Base-by-base conservation (phyloP, 176 grass and related monocot genomes). In the Alopecurus myosuroides region DNA sequence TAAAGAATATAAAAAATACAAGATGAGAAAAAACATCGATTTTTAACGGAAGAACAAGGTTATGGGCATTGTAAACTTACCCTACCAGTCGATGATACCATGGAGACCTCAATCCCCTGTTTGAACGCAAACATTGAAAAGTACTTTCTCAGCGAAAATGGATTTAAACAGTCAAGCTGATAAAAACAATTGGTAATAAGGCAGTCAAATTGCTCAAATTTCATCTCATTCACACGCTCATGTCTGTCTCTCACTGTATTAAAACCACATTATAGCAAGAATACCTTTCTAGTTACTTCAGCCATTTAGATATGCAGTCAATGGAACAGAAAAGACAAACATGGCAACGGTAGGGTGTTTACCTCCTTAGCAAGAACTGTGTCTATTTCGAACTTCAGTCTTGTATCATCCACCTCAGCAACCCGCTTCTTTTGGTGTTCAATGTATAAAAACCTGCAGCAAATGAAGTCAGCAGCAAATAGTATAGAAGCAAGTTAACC, bases 331-430 rank as follows among this genome's bases (percentile, higher is more conserved):
- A 86, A 48, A 48, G 20, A 5, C 23, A 87, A 15, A 18, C 36
- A 64, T 19, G 44, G 29, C 25, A 44, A n/a, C 44, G 28, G 7
- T 33, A 67, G 77, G 39, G 22, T 7, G 50, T 82, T 82, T 92
- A 98, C 96, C 96, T 98, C 91, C 77, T 85, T 92, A 14, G 89
- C 89, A 64, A 94, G 93, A 88, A 95, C 86, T n/a, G 96, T 98
- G 84, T 84, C 94, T 53, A 98, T 79, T 68, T 98, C 96, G 78
- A 98, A 98, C 63, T 87, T 92, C n/a, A 98, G 50, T 51, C 96
- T 95, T 57, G 89, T 77, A 66, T 98, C 96, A 77, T 94, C 80
- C 35, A 98, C 84, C 78, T 94, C 44, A 0, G 52, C 68, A 29
- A 91, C 91, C 55, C 41, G 89, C 74, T 88, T 95, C 85, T 91